Conservation (phyloP, 495 filamentous ascomycete species). For the Chaetomium fimeti region DNA sequence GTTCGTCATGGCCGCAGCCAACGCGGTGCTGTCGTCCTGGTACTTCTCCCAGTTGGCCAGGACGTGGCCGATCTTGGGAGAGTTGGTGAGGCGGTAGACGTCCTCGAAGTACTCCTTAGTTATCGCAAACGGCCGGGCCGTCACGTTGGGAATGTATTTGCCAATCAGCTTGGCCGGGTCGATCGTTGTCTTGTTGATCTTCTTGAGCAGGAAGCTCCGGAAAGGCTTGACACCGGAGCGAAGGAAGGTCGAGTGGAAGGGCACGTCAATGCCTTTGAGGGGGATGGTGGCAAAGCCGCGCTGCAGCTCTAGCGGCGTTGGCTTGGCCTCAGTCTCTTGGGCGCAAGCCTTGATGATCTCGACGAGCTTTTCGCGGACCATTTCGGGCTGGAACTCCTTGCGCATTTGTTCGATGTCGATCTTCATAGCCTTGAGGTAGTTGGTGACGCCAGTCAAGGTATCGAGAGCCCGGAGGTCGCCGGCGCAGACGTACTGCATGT, state of each 20-base stretch:
- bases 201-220: conserved; percentile 95
- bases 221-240: conserved; percentile 98
- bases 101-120: conserved; percentile 99
- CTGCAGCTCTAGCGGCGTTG: conserved; percentile 79
- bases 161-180: conserved; percentile 94
- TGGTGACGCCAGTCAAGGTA: conserved; percentile 85
- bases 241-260: conserved; percentile 98
- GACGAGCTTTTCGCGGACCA: conserved; percentile 47
- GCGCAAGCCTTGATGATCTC: conserved; percentile 80
- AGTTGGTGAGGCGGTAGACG: conserved; percentile 90
- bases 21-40: conserved; percentile 32
- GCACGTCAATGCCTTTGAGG: conserved; percentile 94
- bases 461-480: conserved; percentile 95
- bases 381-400: conserved; percentile 75
- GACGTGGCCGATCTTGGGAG: conserved; percentile 84
- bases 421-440: conserved; percentile 92
- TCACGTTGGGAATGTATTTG: conserved; percentile 99
- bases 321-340: conserved; percentile 81
- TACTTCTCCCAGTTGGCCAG: conserved; percentile 80
- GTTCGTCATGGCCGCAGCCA: conserved; percentile 4
- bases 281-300: conserved; percentile 97
- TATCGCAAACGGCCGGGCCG: conserved; percentile 88
- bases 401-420: conserved; percentile 93
- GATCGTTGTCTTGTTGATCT: conserved; percentile 98
- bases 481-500: conserved; percentile 97